Evolutionary conservation across 2,329 filamentous ascomycete species (phyloP), one percentile per base, ranked within the genome.

Genomic region (Alternaria novae-zelandiae): DNA sequence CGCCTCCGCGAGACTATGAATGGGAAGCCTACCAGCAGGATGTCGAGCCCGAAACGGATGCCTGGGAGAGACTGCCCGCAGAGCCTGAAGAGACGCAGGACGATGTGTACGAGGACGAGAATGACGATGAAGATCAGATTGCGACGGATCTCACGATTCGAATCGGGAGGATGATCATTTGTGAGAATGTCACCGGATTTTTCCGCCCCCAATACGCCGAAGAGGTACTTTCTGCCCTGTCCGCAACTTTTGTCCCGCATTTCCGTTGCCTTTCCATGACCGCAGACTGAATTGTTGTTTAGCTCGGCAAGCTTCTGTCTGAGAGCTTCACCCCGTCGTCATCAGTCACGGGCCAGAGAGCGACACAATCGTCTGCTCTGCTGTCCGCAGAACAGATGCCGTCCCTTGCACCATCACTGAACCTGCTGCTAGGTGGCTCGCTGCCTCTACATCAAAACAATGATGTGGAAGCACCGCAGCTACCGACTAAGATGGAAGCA

Each of bases 1-100:
- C 78, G 3, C 78, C 78, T 5, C 78, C 78, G 23, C 72, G 78
- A 67, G 78, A 80, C 49, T 80, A 79, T 54, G 78, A 80, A 36
- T 80, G 78, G 78, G 77, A 80, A 57, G 76, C 77, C 20, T 80
- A 80, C 53, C 78, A 80, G 65, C 78, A 80, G 58, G 70, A 78
- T 67, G 77, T 80, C 41, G 76, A 79, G 57, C 72, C 75, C 21
- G 77, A 80, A 58, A 73, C 70, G 20, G 77, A 79, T 66, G 72
- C 75, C 9, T 80, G 77, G 77, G 78, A 79, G 57, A 71, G 70
- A 56, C 63, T 80, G 41, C 77, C 77, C 6, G 76, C 77, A 2
- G 76, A 80, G 49, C 76, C 75, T 10, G 76, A 79, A 68, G 76
- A 77, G 57, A 78, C 74, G 50, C 73, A 74, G 59, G 78, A 80